Evolutionary conservation across 78 protist species (phyloP).

Genomic region (Protostelium mycophagum): DNA sequence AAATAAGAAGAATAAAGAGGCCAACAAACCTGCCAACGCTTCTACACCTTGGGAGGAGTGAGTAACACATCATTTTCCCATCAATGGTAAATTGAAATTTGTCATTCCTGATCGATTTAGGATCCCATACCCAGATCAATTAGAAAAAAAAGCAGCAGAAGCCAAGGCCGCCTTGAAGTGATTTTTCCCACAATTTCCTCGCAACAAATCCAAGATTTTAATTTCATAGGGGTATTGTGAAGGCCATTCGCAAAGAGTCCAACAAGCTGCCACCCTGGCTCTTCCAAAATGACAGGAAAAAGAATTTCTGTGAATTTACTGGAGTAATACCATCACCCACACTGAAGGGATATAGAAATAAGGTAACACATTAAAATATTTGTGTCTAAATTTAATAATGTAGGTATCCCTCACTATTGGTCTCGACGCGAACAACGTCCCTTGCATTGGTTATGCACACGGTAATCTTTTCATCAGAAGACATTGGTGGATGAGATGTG

Average conservation of each 20-base stretch:
- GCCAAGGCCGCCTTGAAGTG: neutral
- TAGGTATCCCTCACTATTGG: slow-evolving; percentile 37
- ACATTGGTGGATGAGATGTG: neutral
- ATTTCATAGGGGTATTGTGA: slow-evolving; percentile 1
- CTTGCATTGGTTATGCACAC: slow-evolving; percentile 49
- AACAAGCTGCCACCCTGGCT: neutral
- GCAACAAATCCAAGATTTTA: no score
- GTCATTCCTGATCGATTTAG: neutral
- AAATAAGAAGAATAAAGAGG: no score
- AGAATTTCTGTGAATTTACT: slow-evolving; percentile 22
- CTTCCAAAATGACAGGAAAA: slow-evolving; percentile 11
- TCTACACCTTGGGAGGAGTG: no score
- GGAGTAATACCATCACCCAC: slow-evolving; percentile 25
- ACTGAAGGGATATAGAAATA: slow-evolving; percentile 24
- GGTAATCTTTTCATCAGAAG: neutral
- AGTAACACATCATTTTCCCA: neutral
- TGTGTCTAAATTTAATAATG: no score
- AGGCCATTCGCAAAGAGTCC: slow-evolving; percentile 10
- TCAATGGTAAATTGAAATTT: neutral
- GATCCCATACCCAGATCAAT: slow-evolving; percentile 26
- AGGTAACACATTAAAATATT: neutral
- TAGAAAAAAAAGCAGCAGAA: slow-evolving; percentile 9
- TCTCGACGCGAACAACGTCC: neutral
- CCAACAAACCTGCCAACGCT: no score
- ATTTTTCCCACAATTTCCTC: no score